phyloP scores from a whole-genome alignment of 768 basidiomycete genomes.

The Dioszegia hungarica region DNA sequence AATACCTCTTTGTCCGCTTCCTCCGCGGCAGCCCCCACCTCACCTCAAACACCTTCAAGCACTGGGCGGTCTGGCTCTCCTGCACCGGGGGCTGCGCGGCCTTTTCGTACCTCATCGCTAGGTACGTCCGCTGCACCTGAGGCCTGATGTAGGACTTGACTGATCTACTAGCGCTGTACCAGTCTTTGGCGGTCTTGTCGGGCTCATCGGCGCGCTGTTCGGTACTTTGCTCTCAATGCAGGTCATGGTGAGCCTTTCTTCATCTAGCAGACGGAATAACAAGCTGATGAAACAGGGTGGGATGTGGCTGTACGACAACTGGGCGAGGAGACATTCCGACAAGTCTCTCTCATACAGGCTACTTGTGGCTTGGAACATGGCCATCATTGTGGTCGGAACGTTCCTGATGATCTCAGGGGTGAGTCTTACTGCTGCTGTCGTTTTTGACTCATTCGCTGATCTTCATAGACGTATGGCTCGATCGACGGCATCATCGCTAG shows the following conservation, averaged over 20 bases:
- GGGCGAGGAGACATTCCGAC: slow-evolving; percentile 13
- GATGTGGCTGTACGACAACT: slow-evolving; percentile 41
- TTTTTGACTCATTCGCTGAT: slow-evolving; percentile 23
- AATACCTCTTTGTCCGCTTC: slow-evolving; percentile 39
- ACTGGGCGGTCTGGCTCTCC: slow-evolving; percentile 23
- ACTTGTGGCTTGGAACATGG: slow-evolving; percentile 23
- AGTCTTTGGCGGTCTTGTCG: slow-evolving; percentile 27
- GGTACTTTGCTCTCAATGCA: slow-evolving; percentile 29
- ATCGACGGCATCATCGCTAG: slow-evolving; percentile 6
- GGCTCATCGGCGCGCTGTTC: slow-evolving; percentile 25
- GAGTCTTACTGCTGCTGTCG: slow-evolving; percentile 23
- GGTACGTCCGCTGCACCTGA: not conserved
- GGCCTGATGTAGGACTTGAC: not conserved
- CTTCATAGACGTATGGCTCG: slow-evolving; percentile 5
- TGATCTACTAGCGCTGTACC: slow-evolving; percentile 16
- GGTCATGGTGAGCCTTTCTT: not conserved
- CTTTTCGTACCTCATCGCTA: slow-evolving; percentile 20
- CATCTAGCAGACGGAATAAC: not conserved
- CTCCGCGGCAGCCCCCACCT: slow-evolving; percentile 27
- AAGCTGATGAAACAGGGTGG: slow-evolving; percentile 14
- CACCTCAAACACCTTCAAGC: slow-evolving; percentile 12
- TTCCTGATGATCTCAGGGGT: slow-evolving; percentile 38
- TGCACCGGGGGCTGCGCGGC: slow-evolving; percentile 10
- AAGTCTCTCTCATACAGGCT: slow-evolving; percentile 24
- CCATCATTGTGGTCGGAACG: slow-evolving; percentile 24